Evolutionary conservation across 2,329 filamentous ascomycete species (phyloP).

Genomic region (Macrophomina pseudophaseolina): DNA sequence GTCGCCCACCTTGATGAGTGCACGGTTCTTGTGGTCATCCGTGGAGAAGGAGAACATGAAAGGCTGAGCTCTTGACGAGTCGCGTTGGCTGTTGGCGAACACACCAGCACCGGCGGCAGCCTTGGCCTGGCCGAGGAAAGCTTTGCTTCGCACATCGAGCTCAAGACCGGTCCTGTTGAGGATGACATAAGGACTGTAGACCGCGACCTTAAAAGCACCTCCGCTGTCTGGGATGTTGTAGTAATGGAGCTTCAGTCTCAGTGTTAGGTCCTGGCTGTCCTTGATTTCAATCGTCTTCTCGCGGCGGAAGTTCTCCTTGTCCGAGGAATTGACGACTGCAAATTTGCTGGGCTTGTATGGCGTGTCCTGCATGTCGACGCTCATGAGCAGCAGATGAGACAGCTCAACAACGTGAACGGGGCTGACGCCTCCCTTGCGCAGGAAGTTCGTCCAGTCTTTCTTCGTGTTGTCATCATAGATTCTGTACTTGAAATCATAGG

Average conservation of each 20-base stretch:
- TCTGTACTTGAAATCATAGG: constrained; percentile 98
- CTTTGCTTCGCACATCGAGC: constrained; percentile 86
- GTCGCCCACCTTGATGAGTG: constrained; percentile 83
- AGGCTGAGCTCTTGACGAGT: constrained; percentile 74
- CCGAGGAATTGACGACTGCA: constrained; percentile 91
- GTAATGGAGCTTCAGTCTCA: constrained; percentile 89
- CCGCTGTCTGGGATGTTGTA: constrained; percentile 88
- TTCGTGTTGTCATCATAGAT: constrained; percentile 99
- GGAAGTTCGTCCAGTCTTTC: constrained; percentile 98
- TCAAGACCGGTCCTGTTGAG: constrained; percentile 94
- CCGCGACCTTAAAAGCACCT: constrained; percentile 92
- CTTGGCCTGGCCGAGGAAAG: constrained; percentile 81
- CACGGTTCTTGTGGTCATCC: constrained; percentile 90
- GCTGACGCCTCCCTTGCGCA: constrained; percentile 94
- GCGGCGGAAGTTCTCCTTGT: constrained; percentile 83
- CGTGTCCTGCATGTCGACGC: constrained; percentile 95
- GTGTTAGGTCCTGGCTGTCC: constrained; percentile 77
- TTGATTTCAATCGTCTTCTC: constrained; percentile 81
- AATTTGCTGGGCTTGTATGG: constrained; percentile 95
- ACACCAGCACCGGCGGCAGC: constrained; percentile 82
- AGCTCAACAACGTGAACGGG: constrained; percentile 97
- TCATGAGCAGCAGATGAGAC: constrained; percentile 89
- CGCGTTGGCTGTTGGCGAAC: constrained; percentile 53
- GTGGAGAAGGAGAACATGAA: constrained; percentile 95
- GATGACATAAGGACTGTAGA: constrained; percentile 94